phyloP scores from a whole-genome alignment of 257 asterid species.

The Fraxinus pennsylvanica region DNA sequence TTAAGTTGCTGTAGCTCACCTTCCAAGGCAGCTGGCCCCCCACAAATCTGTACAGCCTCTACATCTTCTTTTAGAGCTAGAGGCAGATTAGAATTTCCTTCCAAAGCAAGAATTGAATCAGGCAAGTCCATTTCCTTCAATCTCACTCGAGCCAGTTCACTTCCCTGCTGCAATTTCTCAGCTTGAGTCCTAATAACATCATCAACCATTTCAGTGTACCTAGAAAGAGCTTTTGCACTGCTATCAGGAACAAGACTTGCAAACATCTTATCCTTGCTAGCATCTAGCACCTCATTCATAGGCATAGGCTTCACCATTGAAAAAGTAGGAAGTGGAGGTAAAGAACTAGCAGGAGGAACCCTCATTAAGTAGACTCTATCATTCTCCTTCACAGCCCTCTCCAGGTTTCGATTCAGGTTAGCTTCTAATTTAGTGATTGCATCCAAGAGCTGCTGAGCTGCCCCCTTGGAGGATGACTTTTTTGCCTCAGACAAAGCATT shows the following conservation, averaged over 20 bases:
- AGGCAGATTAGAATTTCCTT: slow-evolving; percentile 74
- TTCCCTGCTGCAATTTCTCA: slow-evolving; percentile 95
- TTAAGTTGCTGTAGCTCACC: slow-evolving; percentile 88
- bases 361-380: slow-evolving; percentile 95
- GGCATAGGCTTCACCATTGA: slow-evolving; percentile 94
- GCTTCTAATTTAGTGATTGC: slow-evolving; percentile 74
- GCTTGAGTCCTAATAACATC: slow-evolving; percentile 88
- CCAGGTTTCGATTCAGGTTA: slow-evolving; percentile 68
- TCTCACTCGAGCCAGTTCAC: slow-evolving; percentile 96
- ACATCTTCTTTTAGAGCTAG: slow-evolving; percentile 72
- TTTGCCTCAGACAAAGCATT: slow-evolving; percentile 71
- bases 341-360: slow-evolving; percentile 84
- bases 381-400: slow-evolving; percentile 91
- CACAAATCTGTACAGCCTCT: slow-evolving; percentile 95
- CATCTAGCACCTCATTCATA: slow-evolving; percentile 86
- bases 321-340: slow-evolving; percentile 80
- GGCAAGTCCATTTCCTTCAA: slow-evolving; percentile 97
- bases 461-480: slow-evolving; percentile 77
- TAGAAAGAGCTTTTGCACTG: slow-evolving; percentile 93
- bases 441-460: slow-evolving; percentile 85
- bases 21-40: slow-evolving; percentile 93
- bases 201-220: slow-evolving; percentile 97
- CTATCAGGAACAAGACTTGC: slow-evolving; percentile 92
- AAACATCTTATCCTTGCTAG: slow-evolving; percentile 85
- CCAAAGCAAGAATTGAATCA: slow-evolving; percentile 88